These are phyloP conservation scores for Isoetes engelmannii DNA, from an alignment of 83 land plant genomes.

Conservation along the genomic window DNA sequence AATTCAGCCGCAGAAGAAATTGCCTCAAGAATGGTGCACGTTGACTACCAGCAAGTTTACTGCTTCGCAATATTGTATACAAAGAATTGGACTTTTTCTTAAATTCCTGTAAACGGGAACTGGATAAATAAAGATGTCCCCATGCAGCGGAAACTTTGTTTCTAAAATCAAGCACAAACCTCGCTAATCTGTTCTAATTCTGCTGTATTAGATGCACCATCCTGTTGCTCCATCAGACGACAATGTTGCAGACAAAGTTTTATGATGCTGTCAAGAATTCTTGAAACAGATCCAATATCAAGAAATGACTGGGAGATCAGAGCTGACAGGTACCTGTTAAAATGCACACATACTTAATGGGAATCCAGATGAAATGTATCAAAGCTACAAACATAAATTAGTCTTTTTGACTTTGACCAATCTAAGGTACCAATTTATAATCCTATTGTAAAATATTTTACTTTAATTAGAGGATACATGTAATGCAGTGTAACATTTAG, in stretches of 20 bases:
- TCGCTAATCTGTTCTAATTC: slow-evolving; percentile 84
- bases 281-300: slow-evolving; percentile 95
- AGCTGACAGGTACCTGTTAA: slow-evolving; percentile 82
- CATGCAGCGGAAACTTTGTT: too few species aligned
- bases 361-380: slow-evolving; percentile 3
- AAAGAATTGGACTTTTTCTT: slow-evolving; percentile 94
- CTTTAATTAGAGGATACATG: too few species aligned
- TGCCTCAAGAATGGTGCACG: slow-evolving; percentile 85
- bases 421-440: too few species aligned
- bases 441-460: too few species aligned
- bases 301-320: slow-evolving; percentile 92
- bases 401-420: too few species aligned
- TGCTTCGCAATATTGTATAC: slow-evolving; percentile 86
- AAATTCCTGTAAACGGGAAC: slow-evolving; percentile 55
- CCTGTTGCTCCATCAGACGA: slow-evolving; percentile 75
- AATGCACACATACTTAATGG: neutral
- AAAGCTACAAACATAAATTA: too few species aligned
- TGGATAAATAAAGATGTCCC: neutral
- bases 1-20: slow-evolving; percentile 81
- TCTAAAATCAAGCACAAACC: slow-evolving; percentile 32
- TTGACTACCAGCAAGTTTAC: slow-evolving; percentile 95
- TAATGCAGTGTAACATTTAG: too few species aligned
- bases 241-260: slow-evolving; percentile 89
- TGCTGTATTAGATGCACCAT: slow-evolving; percentile 44
- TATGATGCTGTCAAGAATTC: slow-evolving; percentile 89